A percentile compares a stretch with the other conserved stretches of the same genome.
phyloP scores from a whole-genome alignment of 23 red algal genomes.

The Gracilaria vermiculophylla region DNA sequence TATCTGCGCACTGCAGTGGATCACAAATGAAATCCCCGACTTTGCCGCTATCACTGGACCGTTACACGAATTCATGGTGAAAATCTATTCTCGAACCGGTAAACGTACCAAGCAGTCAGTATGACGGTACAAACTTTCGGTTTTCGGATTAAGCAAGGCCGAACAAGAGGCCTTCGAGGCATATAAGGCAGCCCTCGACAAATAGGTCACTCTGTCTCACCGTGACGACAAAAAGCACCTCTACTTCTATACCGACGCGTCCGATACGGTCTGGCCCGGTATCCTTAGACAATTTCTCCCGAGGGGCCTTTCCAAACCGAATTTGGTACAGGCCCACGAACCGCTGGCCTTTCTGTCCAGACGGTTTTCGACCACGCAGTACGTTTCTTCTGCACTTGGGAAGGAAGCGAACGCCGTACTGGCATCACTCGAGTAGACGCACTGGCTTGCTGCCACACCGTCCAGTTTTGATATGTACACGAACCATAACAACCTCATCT shows the following conservation, averaged over 20 bases:
- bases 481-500: constrained; percentile 21
- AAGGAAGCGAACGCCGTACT: constrained; percentile 27
- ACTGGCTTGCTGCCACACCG: neutral
- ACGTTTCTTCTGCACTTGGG: neutral
- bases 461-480: constrained; percentile 12
- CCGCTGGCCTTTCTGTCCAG: constrained; percentile 14
- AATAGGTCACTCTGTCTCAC: constrained; percentile 6
- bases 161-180: neutral
- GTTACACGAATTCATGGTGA: constrained; percentile 10
- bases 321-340: constrained; percentile 14
- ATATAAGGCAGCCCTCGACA: neutral
- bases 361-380: constrained; percentile 4
- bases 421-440: neutral
- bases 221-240: neutral
- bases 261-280: constrained; percentile 8
- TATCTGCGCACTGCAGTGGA: neutral
- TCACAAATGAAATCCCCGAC: neutral
- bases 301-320: neutral
- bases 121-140: neutral
- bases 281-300: neutral
- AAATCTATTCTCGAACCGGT: neutral
- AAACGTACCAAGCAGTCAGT: constrained; percentile 9
- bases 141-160: neutral
- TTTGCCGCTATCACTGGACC: neutral
- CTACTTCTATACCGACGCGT: constrained; percentile 8